Conservation (phyloP, 176 grass and related monocot genomes). For the Eleusine indica region DNA sequence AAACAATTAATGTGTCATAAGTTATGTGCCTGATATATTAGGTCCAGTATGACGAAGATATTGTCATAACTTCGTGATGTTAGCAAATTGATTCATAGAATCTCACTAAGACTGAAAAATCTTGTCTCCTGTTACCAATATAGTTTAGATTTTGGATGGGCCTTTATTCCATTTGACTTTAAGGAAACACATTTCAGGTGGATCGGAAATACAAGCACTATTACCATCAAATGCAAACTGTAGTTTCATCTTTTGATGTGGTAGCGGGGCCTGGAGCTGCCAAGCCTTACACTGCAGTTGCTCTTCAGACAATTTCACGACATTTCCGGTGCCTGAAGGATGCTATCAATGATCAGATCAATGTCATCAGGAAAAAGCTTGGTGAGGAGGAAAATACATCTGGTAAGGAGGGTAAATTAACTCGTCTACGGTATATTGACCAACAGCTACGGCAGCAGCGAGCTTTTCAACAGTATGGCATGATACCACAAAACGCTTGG, state of each 20-base stretch:
- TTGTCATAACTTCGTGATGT: neutral
- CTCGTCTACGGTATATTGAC: slow-evolving; percentile 84
- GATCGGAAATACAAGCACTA: slow-evolving; percentile 96
- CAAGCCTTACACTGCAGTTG: slow-evolving; percentile 92
- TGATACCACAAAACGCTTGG: slow-evolving; percentile 95
- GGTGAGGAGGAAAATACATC: slow-evolving; percentile 79
- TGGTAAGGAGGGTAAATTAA: slow-evolving; percentile 68
- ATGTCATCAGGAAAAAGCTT: slow-evolving; percentile 73
- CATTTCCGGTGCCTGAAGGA: slow-evolving; percentile 94
- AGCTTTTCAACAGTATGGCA: slow-evolving; percentile 91
- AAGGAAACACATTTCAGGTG: slow-evolving; percentile 57
- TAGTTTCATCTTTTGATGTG: slow-evolving; percentile 84
- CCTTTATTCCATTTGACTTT: slow-evolving; percentile 23
- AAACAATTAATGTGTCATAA: neutral
- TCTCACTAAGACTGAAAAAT: slow-evolving; percentile 18
- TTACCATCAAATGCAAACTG: slow-evolving; percentile 93
- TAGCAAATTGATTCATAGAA: slow-evolving; percentile 19
- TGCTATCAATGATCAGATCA: slow-evolving; percentile 86
- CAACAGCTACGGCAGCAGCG: slow-evolving; percentile 89
- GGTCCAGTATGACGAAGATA: neutral
- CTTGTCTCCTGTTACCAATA: neutral
- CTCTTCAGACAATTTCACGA: slow-evolving; percentile 92
- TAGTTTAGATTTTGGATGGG: neutral
- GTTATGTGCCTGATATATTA: slow-evolving; percentile 1
- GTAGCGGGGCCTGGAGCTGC: slow-evolving; percentile 68